Evolutionary conservation across 2,329 filamentous ascomycete genomes (phyloP).

Genomic region (Talaromyces funiculosus): DNA sequence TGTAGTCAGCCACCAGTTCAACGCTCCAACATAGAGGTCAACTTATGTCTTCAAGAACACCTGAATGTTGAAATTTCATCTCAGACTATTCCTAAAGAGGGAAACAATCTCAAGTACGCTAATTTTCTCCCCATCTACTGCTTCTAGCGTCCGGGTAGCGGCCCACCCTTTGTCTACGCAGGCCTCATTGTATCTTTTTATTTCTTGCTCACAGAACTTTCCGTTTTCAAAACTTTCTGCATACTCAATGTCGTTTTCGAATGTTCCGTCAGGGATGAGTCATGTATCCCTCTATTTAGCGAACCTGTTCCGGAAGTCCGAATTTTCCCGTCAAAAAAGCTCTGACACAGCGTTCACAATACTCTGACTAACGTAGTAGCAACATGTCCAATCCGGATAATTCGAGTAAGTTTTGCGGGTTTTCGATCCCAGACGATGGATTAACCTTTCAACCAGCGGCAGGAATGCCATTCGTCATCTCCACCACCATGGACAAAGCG

Average conservation of each 20-base stretch:
- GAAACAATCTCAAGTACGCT: neutral
- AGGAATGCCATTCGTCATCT: neutral
- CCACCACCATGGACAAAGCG: neutral
- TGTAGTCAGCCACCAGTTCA: neutral
- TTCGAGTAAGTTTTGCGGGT: neutral
- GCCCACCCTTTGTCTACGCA: too few species aligned
- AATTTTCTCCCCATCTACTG: neutral
- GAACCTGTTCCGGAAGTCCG: neutral
- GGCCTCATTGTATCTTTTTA: too few species aligned
- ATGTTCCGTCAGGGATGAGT: neutral
- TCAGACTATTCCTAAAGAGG: neutral
- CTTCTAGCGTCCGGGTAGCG: too few species aligned
- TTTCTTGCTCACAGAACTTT: neutral
- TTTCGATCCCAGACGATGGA: neutral
- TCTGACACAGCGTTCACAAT: too few species aligned
- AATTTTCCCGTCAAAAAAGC: neutral
- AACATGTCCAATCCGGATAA: neutral
- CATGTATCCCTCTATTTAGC: neutral
- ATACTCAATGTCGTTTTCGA: neutral
- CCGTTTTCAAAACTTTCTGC: neutral
- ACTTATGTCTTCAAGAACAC: neutral
- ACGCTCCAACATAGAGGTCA: neutral
- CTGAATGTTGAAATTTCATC: too few species aligned
- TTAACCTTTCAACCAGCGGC: neutral
- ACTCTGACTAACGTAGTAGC: neutral